These are phyloP conservation scores for Moesziomyces globuligerus DNA, from an alignment of 1,284 basidiomycete genomes.

Conservation along the genomic window DNA sequence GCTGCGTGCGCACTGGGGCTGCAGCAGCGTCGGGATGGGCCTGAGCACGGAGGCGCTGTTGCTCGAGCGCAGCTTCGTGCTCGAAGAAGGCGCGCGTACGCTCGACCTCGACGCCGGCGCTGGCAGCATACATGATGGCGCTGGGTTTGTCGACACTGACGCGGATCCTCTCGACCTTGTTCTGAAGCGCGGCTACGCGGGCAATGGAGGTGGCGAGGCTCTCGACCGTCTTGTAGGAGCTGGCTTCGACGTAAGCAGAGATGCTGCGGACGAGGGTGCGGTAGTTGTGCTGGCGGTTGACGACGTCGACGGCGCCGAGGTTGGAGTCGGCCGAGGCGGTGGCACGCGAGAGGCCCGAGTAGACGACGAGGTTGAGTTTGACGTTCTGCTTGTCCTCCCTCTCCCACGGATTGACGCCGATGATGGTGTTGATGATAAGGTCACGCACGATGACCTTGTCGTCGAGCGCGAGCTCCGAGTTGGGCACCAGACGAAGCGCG, in stretches of 20 bases:
- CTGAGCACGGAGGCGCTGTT: constrained; percentile 17
- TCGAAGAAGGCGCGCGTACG: constrained; percentile 69
- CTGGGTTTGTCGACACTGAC: constrained; percentile 80
- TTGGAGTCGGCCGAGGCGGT: constrained; percentile 18
- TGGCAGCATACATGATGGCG: constrained; percentile 78
- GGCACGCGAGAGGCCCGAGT: constrained; percentile 47
- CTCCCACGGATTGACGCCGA: constrained; percentile 81
- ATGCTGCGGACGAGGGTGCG: constrained; percentile 53
- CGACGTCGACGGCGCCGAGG: constrained; percentile 44
- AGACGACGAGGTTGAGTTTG: constrained; percentile 73
- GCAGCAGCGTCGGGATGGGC: background rate
- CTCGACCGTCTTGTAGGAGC: constrained; percentile 79
- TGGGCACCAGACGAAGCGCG: constrained; percentile 39
- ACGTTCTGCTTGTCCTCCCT: constrained; percentile 77
- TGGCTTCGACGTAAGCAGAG: constrained; percentile 69
- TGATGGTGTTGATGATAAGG: constrained; percentile 73
- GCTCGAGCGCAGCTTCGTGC: constrained; percentile 40
- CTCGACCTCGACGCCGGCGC: constrained; percentile 74
- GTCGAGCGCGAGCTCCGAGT: constrained; percentile 35
- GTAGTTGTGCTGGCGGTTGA: constrained; percentile 49
- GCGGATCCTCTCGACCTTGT: constrained; percentile 52
- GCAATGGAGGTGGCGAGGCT: constrained; percentile 77
- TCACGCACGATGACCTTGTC: constrained; percentile 70
- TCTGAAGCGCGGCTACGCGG: constrained; percentile 69
- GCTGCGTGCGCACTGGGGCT: background rate